These are phyloP conservation scores for Apophysomyces trapeziformis DNA, from an alignment of 371 early-diverging fungal genomes.

Conservation along the genomic window DNA sequence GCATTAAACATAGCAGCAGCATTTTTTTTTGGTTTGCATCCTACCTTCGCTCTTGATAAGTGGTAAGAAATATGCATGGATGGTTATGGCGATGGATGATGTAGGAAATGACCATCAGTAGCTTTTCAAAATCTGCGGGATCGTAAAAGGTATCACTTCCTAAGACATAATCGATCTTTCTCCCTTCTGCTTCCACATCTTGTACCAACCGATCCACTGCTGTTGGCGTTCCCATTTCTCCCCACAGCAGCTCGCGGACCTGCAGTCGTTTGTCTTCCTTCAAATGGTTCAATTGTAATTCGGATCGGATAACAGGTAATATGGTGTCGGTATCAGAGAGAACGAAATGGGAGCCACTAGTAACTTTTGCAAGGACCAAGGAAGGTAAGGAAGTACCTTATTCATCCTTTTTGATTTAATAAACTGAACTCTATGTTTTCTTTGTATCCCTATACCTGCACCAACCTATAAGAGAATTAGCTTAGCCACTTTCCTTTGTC, in stretches of 20 bases:
- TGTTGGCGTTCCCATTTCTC: conserved; percentile 33
- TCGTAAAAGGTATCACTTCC: conserved; percentile 68
- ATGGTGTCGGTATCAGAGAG: conserved; percentile 49
- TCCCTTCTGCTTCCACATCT: conserved; percentile 23
- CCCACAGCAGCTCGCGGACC: conserved; percentile 50
- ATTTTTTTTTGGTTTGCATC: too few species aligned
- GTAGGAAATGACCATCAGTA: conserved; percentile 50
- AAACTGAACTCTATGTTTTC: background rate
- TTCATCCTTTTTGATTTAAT: background rate
- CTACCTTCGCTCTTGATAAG: conserved; percentile 58
- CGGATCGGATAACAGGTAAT: conserved; percentile 41
- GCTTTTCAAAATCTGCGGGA: conserved; percentile 63
- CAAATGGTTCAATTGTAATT: conserved; percentile 40
- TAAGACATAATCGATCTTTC: conserved; percentile 51
- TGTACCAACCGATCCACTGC: conserved; percentile 33
- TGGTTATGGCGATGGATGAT: conserved; percentile 54
- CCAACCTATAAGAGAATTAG: conserved; percentile 1
- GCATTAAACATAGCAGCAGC: too few species aligned
- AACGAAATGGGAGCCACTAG: conserved; percentile 25
- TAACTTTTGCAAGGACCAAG: conserved; percentile 42
- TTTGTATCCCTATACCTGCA: conserved; percentile 1
- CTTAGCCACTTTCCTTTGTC: background rate
- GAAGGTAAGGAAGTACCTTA: conserved; percentile 60
- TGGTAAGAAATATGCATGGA: conserved; percentile 52
- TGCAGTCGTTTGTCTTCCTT: conserved; percentile 7